Evolutionary conservation across 331 rosid genomes (phyloP), one percentile per base, ranked within the genome.

Genomic region (Arachis monticola): DNA sequence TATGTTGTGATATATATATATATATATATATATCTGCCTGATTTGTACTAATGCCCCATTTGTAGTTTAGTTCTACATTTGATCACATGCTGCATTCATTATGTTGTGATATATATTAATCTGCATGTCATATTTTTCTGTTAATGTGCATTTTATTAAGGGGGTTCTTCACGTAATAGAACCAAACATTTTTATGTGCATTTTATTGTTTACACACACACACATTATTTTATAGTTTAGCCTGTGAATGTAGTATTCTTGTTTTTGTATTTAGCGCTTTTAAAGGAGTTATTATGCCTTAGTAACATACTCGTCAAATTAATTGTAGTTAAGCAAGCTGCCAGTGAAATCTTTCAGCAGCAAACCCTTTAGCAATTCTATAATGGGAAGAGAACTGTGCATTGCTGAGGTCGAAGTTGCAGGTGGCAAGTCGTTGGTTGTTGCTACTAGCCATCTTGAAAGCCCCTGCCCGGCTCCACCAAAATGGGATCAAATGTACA

Each of bases 361-460:
- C 64, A 77, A 77, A 64, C 82, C 96, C 64, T 91, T 93, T 80
- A 60, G 81, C 40, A 88, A 91, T 83, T 85, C 96, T 53, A 45
- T 70, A 8, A 91, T 91, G 98, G 97, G 95, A 58, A 89, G 98
- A 84, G 95, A 90, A 76, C 95, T 94, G 46, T 91, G 96, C 80
- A 74, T 88, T 76, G 87, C 89, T 30, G 94, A 91, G 83, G 85
- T 90, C 83, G 96, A 91, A 82, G 80, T 67, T 81, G 79, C 14
- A 67, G 62, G 58, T 31, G 83, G 85, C 72, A 87, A 83, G 57
- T 62, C 84, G 11, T 76, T 94, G 73, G 86, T 83, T 60, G 79
- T 94, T 68, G 98, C 97, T 47, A 94, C 97, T 44, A 91, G 92
- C 92, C 98, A 94, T 87, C 93, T 94, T 17, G 98, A 91, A 83